Conservation (phyloP, 2,329 filamentous ascomycete species). For the Colletotrichum sp. region DNA sequence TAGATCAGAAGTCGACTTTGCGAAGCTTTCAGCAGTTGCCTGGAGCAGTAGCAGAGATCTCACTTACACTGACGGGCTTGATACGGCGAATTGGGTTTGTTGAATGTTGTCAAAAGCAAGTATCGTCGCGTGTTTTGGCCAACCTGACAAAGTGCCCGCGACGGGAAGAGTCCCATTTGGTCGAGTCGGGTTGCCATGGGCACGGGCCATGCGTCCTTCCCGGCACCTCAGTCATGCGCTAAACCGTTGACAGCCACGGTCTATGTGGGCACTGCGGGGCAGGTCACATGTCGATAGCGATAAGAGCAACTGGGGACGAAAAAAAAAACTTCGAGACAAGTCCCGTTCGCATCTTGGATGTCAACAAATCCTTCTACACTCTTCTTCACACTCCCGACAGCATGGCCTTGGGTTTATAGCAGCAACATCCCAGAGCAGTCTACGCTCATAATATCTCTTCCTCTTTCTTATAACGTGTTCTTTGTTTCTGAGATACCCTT, state of each 20-base stretch:
- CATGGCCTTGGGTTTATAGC: slow-evolving; percentile 11
- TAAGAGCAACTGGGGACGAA: not conserved
- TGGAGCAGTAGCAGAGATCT: not conserved
- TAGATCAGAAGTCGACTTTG: not conserved
- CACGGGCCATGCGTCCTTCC: slow-evolving; percentile 8
- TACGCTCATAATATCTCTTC: slow-evolving; percentile 7
- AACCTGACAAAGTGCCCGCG: slow-evolving; percentile 1
- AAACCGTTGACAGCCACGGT: not conserved
- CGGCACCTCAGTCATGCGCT: not conserved
- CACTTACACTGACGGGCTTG: not conserved
- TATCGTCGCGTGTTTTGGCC: slow-evolving; percentile 12
- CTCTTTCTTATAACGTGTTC: not conserved
- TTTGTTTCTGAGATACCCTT: slow-evolving; percentile 19
- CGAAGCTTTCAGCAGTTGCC: not conserved
- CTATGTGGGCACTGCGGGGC: not conserved
- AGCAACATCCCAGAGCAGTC: slow-evolving; percentile 3
- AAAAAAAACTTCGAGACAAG: slow-evolving; percentile 28
- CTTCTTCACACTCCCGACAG: slow-evolving; percentile 22
- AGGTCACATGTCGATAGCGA: slow-evolving; percentile 24
- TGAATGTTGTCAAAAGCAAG: not conserved
- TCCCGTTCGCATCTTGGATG: slow-evolving; percentile 31
- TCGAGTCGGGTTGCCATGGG: slow-evolving; percentile 10
- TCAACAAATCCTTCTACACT: not conserved
- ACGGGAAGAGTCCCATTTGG: slow-evolving; percentile 4
- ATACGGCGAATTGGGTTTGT: not conserved